These are phyloP conservation scores for Mortierella sp. DNA, from an alignment of 371 early-diverging fungal species.

Conservation along the genomic window DNA sequence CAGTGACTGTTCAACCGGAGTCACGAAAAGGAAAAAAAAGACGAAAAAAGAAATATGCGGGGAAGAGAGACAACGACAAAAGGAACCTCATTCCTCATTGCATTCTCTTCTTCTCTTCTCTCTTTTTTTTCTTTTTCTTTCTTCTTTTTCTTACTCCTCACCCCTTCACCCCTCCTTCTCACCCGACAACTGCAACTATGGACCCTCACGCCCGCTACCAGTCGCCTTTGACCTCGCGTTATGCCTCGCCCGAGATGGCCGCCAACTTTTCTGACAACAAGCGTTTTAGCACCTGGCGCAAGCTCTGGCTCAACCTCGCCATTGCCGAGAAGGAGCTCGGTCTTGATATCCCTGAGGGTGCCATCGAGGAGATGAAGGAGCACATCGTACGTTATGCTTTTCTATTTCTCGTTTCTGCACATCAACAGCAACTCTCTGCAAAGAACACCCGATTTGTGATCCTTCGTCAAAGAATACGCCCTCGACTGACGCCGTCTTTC, in stretches of 20 bases:
- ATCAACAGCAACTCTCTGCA: no score
- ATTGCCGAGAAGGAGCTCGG: slow-evolving; percentile 95
- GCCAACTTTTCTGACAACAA: slow-evolving; percentile 96
- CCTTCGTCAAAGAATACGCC: neutral
- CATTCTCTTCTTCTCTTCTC: neutral
- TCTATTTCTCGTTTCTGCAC: neutral
- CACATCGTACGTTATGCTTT: slow-evolving; percentile 72
- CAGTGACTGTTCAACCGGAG: slow-evolving; percentile 19
- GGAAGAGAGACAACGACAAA: neutral
- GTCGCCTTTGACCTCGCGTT: slow-evolving; percentile 95
- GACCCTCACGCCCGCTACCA: slow-evolving; percentile 84
- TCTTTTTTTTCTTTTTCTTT: neutral
- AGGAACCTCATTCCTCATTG: slow-evolving; percentile 9
- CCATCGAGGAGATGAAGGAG: slow-evolving; percentile 91
- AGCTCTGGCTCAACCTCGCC: slow-evolving; percentile 96
- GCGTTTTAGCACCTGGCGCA: slow-evolving; percentile 95
- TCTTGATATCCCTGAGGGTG: slow-evolving; percentile 91
- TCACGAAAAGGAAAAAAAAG: slow-evolving; percentile 4
- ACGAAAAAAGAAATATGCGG: slow-evolving; percentile 14
- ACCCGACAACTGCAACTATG: slow-evolving; percentile 25
- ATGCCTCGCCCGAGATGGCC: slow-evolving; percentile 98
- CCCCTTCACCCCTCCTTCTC: neutral
- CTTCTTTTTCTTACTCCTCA: neutral
- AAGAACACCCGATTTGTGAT: no score
- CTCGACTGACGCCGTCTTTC: neutral